Evolutionary conservation across 23 red algal species (phyloP).

Genomic region (Pyropia haitanensis): DNA sequence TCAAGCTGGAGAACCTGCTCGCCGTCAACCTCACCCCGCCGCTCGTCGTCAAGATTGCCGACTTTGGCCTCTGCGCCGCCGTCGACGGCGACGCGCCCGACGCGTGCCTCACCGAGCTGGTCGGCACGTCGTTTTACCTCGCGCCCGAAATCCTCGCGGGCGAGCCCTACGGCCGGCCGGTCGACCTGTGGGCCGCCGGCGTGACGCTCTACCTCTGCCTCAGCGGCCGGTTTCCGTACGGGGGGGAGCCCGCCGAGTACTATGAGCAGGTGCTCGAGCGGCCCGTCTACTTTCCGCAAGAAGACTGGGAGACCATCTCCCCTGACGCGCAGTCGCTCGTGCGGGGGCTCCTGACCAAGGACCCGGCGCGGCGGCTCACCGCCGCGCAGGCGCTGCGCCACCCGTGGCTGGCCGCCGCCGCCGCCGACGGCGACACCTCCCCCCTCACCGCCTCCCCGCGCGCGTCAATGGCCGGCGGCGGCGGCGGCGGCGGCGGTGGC

Average conservation of each 20-base stretch:
- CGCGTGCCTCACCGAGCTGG: slow-evolving; percentile 35
- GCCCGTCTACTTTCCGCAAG: slow-evolving; percentile 56
- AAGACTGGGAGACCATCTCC: slow-evolving; percentile 65
- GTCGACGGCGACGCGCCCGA: slow-evolving; percentile 7
- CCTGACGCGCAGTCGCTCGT: slow-evolving; percentile 56
- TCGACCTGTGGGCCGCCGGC: slow-evolving; percentile 71
- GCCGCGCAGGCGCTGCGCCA: slow-evolving; percentile 61
- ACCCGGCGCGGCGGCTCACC: slow-evolving; percentile 57
- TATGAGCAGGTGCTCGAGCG: slow-evolving; percentile 46
- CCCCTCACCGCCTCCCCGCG: too few species aligned
- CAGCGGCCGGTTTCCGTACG: slow-evolving; percentile 61
- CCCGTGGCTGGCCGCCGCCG: slow-evolving; percentile 41
- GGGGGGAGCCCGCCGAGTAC: slow-evolving; percentile 60
- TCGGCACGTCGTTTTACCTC: slow-evolving; percentile 83
- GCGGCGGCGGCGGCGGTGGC: too few species aligned
- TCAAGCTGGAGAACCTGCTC: slow-evolving; percentile 82
- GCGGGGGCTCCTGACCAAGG: slow-evolving; percentile 59
- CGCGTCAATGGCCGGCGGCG: too few species aligned
- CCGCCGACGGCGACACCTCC: not conserved
- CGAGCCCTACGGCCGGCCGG: slow-evolving; percentile 42
- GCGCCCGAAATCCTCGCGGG: slow-evolving; percentile 70
- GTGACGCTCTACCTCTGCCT: slow-evolving; percentile 46
- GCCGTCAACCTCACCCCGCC: slow-evolving; percentile 43
- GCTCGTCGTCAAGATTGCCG: slow-evolving; percentile 70
- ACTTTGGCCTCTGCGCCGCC: slow-evolving; percentile 85